Evolutionary conservation across 176 grass and related monocot genomes (phyloP), one percentile per base, ranked within the genome.

Genomic region (Coix lacrymajobi): DNA sequence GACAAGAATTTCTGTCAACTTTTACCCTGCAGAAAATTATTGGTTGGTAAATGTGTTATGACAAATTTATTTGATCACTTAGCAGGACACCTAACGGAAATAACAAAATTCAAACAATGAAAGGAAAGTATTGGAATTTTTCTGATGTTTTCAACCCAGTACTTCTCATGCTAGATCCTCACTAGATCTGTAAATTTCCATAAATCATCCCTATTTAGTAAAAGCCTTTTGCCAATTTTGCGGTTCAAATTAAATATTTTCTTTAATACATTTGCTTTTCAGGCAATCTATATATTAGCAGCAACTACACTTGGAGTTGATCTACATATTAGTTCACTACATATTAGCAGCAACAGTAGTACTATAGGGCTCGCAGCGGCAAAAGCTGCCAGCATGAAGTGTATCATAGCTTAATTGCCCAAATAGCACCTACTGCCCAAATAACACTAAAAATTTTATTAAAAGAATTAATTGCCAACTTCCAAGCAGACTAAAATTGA

Each of bases 301-400:
- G n/a, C n/a, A n/a, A n/a, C n/a, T n/a, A n/a, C n/a, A n/a, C n/a
- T n/a, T n/a, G n/a, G n/a, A n/a, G n/a, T n/a, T n/a, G n/a, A n/a
- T n/a, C n/a, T n/a, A n/a, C n/a, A n/a, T n/a, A n/a, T n/a, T n/a
- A n/a, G n/a, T n/a, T n/a, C n/a, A n/a, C n/a, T n/a, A n/a, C n/a
- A n/a, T n/a, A n/a, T n/a, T n/a, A n/a, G n/a, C n/a, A n/a, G n/a
- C n/a, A n/a, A n/a, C n/a, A n/a, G n/a, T n/a, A 97, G 92, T 89
- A 77, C 81, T 29, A 97, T 97, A 74, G 95, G 95, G 26, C 88
- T 97, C 68, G 76, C 90, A 83, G 95, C 95, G 17, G 95, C 95
- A 6, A 97, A 97, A 91, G 80, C 90, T 79, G 92, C 90, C 41
- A 84, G 90, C 61, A 97, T 97, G 95, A 94, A 81, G 69, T 97